Evolutionary conservation across 371 early-diverging fungal species (phyloP), one percentile per base, ranked within the genome.

Genomic region (Mucor irregularis): DNA sequence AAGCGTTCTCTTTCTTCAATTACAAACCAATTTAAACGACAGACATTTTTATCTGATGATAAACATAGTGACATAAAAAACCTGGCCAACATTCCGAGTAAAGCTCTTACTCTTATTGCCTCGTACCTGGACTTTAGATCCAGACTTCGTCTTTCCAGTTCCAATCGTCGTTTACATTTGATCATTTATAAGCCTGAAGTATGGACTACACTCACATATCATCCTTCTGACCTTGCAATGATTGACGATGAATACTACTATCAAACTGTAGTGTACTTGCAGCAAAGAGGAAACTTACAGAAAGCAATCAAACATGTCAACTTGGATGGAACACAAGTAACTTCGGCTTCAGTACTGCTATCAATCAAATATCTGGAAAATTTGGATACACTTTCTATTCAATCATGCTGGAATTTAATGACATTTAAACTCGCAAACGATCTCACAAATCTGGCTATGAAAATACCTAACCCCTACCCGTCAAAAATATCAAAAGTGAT

Each of bases 1-100:
- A 64, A 64, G 6, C 64, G 49, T 5, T 61, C 67, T 11, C 50
- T 71, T 1, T 67, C 67, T 37, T 67, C 64, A 8, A 58, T 64
- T 16, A 51, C 64, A 11, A 54, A 61, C 24, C 52, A 58, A 44
- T 61, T 44, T 14, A 53, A 62, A 30, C 54, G 57, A n/a, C 62
- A 58, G 8, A 35, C 53, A 28, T 52, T 58, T 31, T 25, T 51
- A 17, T 42, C 42, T 28, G 28, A 25, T 2, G 2, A 17, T 10
- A 31, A 28, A n/a, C 19, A 17, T 6, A 29, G 17, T 1, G 45
- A 58, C 39, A n/a, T 14, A 5, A 34, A 29, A 30, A 24, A 28
- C n/a, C 26, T 61, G n/a, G 42, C 38, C 6, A 28, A 50, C 19
- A 24, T 66, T 9, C 53, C 66, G 1, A 55, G 40, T 13, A 50